A percentile compares a stretch with the other conserved stretches of the same genome.
phyloP scores from a whole-genome alignment of 208 protist genomes.

The Histomonas meleagridis region DNA sequence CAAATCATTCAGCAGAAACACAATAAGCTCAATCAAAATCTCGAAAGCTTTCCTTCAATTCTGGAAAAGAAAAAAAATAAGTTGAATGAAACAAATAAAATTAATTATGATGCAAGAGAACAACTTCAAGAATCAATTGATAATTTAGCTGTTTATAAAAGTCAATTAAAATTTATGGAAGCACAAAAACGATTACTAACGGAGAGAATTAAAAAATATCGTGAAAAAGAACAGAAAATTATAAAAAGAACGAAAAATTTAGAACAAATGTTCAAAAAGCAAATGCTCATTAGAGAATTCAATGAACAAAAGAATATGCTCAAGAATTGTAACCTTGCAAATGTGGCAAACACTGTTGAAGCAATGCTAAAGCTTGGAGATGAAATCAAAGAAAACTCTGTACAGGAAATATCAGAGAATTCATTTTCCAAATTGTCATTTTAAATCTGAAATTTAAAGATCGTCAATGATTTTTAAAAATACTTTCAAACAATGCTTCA shows the following conservation, averaged over 20 bases:
- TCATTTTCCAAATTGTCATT: too few relatives aligned
- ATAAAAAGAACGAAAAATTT: not conserved
- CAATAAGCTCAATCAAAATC: not conserved
- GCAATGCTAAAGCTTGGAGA: not conserved
- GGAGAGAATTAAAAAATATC: not conserved
- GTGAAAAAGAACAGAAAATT: not conserved
- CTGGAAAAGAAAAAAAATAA: not conserved
- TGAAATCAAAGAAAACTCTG: too few relatives aligned
- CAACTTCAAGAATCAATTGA: not conserved
- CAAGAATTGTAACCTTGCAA: not conserved
- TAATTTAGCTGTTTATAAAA: not conserved
- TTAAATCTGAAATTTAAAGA: too few relatives aligned
- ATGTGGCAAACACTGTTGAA: slow-evolving; percentile 14
- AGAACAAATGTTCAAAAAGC: not conserved
- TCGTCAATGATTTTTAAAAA: too few relatives aligned
- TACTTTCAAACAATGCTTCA: too few relatives aligned
- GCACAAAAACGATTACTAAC: not conserved
- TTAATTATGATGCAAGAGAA: not conserved
- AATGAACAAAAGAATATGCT: not conserved
- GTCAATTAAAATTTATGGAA: not conserved
- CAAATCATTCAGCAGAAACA: not conserved
- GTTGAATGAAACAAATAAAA: not conserved
- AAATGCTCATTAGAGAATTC: not conserved
- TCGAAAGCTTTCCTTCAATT: not conserved
- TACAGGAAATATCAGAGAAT: too few relatives aligned